Percentiles rank a stretch among this genome's conserved stretches.
These are phyloP conservation scores for Vigna radiata DNA, from an alignment of 306 rosid genomes.

Conservation along the genomic window DNA sequence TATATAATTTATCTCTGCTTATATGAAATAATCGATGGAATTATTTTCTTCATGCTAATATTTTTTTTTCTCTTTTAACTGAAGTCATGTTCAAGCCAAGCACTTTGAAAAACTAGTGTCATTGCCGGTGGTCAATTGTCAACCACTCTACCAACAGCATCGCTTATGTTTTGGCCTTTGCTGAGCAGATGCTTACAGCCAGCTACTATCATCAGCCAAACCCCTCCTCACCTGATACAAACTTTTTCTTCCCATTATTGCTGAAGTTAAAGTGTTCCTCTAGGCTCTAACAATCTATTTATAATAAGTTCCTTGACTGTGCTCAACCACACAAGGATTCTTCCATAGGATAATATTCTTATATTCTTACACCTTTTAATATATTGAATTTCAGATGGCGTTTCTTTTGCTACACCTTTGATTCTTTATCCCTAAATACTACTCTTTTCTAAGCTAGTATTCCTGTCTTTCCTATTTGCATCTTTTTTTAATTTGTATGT, in stretches of 20 bases:
- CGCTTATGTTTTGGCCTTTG: neutral
- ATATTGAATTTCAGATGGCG: slow-evolving; percentile 3
- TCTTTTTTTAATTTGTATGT: slow-evolving; percentile 32
- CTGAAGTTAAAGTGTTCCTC: neutral
- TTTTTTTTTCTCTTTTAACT: neutral
- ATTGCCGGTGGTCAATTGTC: neutral
- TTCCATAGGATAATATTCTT: too few relatives aligned
- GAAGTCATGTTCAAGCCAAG: neutral
- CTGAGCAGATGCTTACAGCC: neutral
- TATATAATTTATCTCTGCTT: neutral
- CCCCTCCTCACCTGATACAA: neutral
- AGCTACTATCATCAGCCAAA: neutral
- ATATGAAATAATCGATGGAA: neutral
- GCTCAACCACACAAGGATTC: too few relatives aligned
- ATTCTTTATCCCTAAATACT: neutral
- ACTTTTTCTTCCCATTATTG: neutral
- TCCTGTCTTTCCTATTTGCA: slow-evolving; percentile 11
- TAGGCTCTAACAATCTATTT: neutral
- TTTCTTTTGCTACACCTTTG: slow-evolving; percentile 32
- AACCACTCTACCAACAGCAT: neutral
- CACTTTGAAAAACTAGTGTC: neutral
- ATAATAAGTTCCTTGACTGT: too few relatives aligned
- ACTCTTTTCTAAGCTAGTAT: slow-evolving; percentile 12
- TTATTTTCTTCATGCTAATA: neutral
- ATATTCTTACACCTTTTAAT: neutral